Evolutionary conservation across 179 eudicot genomes (phyloP).

Genomic region (Vitellaria paradoxa): DNA sequence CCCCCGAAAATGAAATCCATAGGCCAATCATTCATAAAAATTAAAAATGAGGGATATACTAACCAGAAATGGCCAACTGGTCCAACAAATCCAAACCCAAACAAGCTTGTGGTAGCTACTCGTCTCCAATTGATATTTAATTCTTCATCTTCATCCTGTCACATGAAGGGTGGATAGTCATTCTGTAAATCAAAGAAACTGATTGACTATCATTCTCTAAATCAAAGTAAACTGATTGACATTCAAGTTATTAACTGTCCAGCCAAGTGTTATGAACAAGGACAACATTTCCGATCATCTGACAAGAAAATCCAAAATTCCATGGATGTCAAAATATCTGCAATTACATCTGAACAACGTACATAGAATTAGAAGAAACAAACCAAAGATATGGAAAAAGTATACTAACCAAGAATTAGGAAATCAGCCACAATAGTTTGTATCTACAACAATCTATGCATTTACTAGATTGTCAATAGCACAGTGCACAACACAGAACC

Average conservation of each 20-base stretch:
- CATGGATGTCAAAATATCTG: not conserved
- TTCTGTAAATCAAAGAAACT: not conserved
- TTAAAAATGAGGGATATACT: slow-evolving; percentile 27
- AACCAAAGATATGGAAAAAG: not conserved
- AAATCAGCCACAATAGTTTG: not conserved
- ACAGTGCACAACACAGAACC: not conserved
- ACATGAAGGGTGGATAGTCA: slow-evolving; percentile 5
- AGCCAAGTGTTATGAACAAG: not conserved
- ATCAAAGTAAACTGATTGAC: not conserved
- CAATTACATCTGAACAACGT: not conserved
- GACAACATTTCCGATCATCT: not conserved
- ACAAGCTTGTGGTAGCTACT: slow-evolving; percentile 89
- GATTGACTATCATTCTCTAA: not conserved
- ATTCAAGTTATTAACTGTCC: not conserved
- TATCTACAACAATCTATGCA: slow-evolving; percentile 2
- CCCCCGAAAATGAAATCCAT: not conserved
- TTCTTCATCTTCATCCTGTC: slow-evolving; percentile 61
- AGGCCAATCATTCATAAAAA: not conserved
- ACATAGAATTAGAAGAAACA: not conserved
- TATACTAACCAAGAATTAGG: not conserved
- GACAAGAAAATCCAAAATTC: not conserved
- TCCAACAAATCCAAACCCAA: slow-evolving; percentile 94
- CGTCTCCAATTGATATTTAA: slow-evolving; percentile 81
- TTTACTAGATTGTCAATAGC: not conserved
- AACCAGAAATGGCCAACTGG: slow-evolving; percentile 98